Evolutionary conservation across 2,329 filamentous ascomycete species (phyloP).

Genomic region (Penicillium sp.): DNA sequence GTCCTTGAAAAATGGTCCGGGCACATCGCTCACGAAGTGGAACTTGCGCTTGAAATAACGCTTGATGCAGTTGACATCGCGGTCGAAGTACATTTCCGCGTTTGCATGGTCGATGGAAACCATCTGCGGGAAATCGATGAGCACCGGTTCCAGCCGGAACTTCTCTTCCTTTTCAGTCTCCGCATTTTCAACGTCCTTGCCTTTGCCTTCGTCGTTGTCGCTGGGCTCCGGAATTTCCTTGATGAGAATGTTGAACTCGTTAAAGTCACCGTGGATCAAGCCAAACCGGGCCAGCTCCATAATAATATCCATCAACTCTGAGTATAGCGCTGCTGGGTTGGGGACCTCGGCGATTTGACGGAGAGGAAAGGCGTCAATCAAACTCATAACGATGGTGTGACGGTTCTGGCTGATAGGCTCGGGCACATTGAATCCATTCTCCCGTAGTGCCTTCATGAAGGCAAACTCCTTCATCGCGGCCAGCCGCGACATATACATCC

Average conservation of each 20-base stretch:
- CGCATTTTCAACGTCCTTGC: conserved; percentile 38
- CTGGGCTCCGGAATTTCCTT: conserved; percentile 65
- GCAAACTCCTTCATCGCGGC: conserved; percentile 93
- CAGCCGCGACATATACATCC: conserved; percentile 97
- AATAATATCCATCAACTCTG: conserved; percentile 86
- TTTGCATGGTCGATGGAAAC: conserved; percentile 92
- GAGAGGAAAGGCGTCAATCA: conserved; percentile 90
- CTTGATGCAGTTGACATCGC: conserved; percentile 94
- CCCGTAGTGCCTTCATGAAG: conserved; percentile 85
- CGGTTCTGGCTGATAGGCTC: conserved; percentile 85
- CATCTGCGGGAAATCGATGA: conserved; percentile 99
- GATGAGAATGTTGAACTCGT: conserved; percentile 98
- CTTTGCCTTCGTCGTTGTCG: conserved; percentile 46
- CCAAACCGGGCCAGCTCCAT: conserved; percentile 82
- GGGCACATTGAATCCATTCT: conserved; percentile 88
- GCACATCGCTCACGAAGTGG: conserved; percentile 79
- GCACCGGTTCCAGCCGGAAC: conserved; percentile 71
- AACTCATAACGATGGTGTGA: conserved; percentile 94
- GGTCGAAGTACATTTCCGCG: conserved; percentile 96
- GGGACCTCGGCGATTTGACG: conserved; percentile 84
- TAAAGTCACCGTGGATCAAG: conserved; percentile 96
- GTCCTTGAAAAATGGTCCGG: conserved; percentile 83
- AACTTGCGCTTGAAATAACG: conserved; percentile 90
- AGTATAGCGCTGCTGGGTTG: conserved; percentile 83
- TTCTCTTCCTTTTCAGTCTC: conserved; percentile 35